Evolutionary conservation across 2,329 filamentous ascomycete genomes (phyloP), one percentile per base, ranked within the genome.

Genomic region (Sporothrix schenckii): DNA sequence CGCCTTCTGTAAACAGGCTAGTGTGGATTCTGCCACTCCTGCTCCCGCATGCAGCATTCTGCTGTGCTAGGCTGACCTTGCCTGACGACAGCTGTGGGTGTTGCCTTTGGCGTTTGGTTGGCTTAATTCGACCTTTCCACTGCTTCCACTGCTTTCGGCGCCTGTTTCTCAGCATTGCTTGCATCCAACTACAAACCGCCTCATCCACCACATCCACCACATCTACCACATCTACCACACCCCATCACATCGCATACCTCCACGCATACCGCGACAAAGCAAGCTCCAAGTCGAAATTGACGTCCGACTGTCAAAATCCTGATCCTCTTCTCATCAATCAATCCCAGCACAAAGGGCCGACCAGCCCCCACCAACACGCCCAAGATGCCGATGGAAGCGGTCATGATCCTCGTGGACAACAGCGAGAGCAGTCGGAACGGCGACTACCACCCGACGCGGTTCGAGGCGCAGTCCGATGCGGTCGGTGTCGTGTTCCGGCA

Each of bases 321-420:
- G 4, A 52, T 11, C 13, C 34, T 54, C 1, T 56, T 63, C 44
- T 6, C 52, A 49, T 16, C 19, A 21, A 41, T 10, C 44, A 60
- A 41, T 21, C 66, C 0, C 11, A 53, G 30, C 58, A 34, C 30
- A 34, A 44, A 49, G 21, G 34, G 44, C 30, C 34, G 58, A 47
- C 56, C 27, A 52, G 50, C 69, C 72, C 61, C 68, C 66, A 44
- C 30, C 24, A 49, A 44, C 60, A 70, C 65, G 54, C 47, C 81
- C 89, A 94, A 86, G 79, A 99, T 99, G 95, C 92, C 91, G 83
- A 90, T 99, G 82, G 95, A 99, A 89, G 96, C 95, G 84, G 96
- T 97, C 74, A 98, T 99, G 94, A 92, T 99, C 81, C 90, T 98
- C 87, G 93, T 98, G 78, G 95, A 99, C 87, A 99, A 98, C 87